Percentiles rank a stretch among this genome's conserved stretches.
phyloP scores from a whole-genome alignment of 2,329 filamentous ascomycete species.

The Neophaeococcomyces mojaviensis region DNA sequence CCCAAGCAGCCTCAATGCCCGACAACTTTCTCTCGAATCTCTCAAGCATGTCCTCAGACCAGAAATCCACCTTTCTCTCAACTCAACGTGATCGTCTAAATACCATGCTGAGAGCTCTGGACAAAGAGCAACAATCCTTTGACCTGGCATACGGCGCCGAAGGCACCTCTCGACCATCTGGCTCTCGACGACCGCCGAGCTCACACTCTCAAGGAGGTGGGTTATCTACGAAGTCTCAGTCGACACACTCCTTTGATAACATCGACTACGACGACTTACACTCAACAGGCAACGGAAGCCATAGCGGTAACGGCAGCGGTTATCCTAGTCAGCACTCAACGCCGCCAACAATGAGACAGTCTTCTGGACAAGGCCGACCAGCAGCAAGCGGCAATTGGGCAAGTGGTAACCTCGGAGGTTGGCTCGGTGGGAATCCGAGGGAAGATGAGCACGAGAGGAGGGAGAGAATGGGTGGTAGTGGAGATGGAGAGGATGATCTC shows the following conservation, averaged over 20 bases:
- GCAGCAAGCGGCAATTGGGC: conserved; percentile 21
- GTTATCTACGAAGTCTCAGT: conserved; percentile 58
- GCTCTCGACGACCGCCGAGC: conserved; percentile 10
- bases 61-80: conserved; percentile 65
- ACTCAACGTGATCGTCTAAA: conserved; percentile 72
- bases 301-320: conserved; percentile 37
- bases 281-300: neutral
- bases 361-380: conserved; percentile 10
- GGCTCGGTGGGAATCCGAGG: conserved; percentile 15
- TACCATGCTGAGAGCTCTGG: conserved; percentile 67
- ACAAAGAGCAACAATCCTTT: conserved; percentile 65
- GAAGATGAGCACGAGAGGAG: neutral
- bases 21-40: conserved; percentile 66
- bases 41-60: conserved; percentile 47
- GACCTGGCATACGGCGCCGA: conserved; percentile 32
- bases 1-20: conserved; percentile 17
- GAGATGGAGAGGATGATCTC: conserved; percentile 6
- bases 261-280: conserved; percentile 64
- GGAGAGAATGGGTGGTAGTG: neutral
- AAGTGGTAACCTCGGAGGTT: conserved; percentile 14
- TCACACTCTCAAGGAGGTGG: conserved; percentile 17
- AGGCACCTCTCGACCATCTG: conserved; percentile 9
- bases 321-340: conserved; percentile 11
- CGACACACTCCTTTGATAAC: conserved; percentile 83
- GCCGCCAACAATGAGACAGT: conserved; percentile 5